Evolutionary conservation across 2,329 filamentous ascomycete genomes (phyloP).

Genomic region (Fusarium verticillioides): DNA sequence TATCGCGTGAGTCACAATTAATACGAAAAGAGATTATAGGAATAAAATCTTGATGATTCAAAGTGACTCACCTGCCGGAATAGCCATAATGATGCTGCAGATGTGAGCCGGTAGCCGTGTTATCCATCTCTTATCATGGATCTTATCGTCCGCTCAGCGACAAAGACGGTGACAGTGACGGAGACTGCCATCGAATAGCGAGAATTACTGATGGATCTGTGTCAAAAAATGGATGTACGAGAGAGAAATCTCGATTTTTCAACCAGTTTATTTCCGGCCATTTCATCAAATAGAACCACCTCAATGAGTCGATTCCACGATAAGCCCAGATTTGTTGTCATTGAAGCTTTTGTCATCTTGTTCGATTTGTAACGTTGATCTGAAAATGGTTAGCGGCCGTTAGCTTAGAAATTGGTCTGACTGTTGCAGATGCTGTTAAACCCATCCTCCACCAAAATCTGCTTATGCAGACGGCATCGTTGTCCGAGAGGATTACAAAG

Average conservation of each 20-base stretch:
- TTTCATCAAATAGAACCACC: neutral
- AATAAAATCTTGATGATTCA: neutral
- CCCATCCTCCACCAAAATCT: neutral
- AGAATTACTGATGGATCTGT: fast-evolving
- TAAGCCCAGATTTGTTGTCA: neutral
- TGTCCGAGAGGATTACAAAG: slow-evolving; percentile 25
- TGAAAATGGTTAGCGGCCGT: neutral
- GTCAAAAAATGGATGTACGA: too few species aligned
- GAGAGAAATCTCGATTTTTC: fast-evolving
- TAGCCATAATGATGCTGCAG: neutral
- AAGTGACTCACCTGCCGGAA: slow-evolving; percentile 8
- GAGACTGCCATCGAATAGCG: neutral
- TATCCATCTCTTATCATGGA: neutral
- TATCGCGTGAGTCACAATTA: slow-evolving; percentile 5
- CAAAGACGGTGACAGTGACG: neutral
- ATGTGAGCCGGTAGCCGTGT: neutral
- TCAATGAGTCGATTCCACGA: neutral
- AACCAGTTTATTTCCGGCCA: fast-evolving
- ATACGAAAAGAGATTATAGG: neutral
- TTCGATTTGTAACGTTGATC: slow-evolving; percentile 15
- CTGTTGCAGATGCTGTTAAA: neutral
- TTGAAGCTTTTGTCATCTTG: slow-evolving; percentile 17
- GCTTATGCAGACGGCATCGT: slow-evolving; percentile 1
- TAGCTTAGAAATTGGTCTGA: slow-evolving; percentile 26
- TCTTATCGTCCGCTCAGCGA: neutral